Conservation (phyloP, 495 filamentous ascomycete species). For the Amphirosellinia nigrospora region DNA sequence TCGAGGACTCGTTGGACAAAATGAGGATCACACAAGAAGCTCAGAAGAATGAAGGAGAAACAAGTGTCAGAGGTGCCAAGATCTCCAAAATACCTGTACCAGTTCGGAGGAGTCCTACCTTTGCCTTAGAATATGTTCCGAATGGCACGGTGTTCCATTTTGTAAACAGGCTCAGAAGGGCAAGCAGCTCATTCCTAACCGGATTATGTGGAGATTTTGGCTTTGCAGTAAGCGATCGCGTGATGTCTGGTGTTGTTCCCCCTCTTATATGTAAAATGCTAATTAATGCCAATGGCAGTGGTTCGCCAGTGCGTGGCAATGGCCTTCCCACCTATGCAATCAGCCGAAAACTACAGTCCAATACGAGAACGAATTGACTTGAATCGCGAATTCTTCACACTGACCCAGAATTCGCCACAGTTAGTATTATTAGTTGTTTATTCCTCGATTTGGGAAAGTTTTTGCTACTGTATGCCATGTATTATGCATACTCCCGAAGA, state of each 20-base stretch:
- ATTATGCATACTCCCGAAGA: not conserved
- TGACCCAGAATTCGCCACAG: constrained; percentile 30
- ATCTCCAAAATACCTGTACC: not conserved
- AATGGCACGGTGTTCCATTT: not conserved
- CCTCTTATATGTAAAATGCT: not conserved
- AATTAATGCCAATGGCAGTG: constrained; percentile 22
- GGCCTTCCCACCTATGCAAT: constrained; percentile 23
- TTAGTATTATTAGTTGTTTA: no score
- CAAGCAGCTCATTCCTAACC: not conserved
- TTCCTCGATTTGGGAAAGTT: no score
- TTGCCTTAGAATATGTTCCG: constrained; percentile 30
- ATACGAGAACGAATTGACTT: not conserved
- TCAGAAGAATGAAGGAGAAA: not conserved
- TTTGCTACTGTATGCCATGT: not conserved
- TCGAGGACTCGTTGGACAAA: not conserved
- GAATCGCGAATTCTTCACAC: not conserved
- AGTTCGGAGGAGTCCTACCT: constrained; percentile 20
- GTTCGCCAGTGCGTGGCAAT: constrained; percentile 30
- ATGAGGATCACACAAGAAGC: not conserved
- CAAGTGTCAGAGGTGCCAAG: not conserved
- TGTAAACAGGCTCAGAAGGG: not conserved
- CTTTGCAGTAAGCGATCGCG: constrained; percentile 27
- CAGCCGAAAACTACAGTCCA: not conserved
- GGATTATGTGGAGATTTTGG: constrained; percentile 31
- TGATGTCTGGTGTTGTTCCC: not conserved